These are phyloP conservation scores for Xylaria sp. DNA, from an alignment of 2,329 filamentous ascomycete genomes.

Conservation along the genomic window DNA sequence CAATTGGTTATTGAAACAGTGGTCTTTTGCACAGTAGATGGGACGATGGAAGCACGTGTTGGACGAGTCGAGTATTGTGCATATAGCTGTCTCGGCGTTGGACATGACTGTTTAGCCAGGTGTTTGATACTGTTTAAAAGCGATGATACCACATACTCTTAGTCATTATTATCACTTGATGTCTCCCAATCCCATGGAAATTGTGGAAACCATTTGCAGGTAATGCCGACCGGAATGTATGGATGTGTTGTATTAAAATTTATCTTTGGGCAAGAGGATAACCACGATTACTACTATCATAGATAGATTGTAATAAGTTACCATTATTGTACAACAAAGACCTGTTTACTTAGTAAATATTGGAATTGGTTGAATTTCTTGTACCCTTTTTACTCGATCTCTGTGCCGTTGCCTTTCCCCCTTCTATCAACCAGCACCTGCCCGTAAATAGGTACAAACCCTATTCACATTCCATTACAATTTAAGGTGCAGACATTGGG, in stretches of 20 bases:
- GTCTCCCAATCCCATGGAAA: background rate
- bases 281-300: background rate
- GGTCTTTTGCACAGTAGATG: slow-evolving; percentile 3
- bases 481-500: background rate
- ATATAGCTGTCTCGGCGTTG: slow-evolving; percentile 37
- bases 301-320: background rate
- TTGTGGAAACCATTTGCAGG: background rate
- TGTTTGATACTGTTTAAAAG: slow-evolving; percentile 44
- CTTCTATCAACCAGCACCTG: background rate
- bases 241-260: background rate
- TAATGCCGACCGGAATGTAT: background rate
- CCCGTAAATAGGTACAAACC: slow-evolving; percentile 2
- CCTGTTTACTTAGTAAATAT: background rate
- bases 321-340: background rate
- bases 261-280: background rate
- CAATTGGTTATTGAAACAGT: background rate
- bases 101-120: slow-evolving; percentile 40
- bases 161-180: slow-evolving; percentile 28
- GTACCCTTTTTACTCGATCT: background rate
- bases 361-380: background rate
- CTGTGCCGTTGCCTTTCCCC: background rate
- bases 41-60: slow-evolving; percentile 15
- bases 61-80: slow-evolving; percentile 21
- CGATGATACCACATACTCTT: slow-evolving; percentile 46
- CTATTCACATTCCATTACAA: background rate